Evolutionary conservation across 2,329 filamentous ascomycete species (phyloP), one percentile per base, ranked within the genome.

Genomic region (Alternaria arborescens): DNA sequence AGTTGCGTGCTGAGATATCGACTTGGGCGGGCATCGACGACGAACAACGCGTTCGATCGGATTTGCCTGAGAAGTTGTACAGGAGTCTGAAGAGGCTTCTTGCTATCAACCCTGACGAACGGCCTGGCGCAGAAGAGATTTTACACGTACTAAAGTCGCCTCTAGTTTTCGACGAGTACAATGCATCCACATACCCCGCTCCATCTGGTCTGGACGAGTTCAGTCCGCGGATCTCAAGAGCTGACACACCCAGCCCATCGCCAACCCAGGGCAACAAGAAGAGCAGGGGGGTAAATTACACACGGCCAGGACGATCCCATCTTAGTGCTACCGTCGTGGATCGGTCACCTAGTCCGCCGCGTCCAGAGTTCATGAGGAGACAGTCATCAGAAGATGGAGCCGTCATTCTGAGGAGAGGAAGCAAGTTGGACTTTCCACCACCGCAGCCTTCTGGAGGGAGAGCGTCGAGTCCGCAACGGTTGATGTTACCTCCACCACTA

Each of bases 1-100:
- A 89, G 66, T 84, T 99, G 30, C 88, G 94, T 42, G 90, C 85
- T 3, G 95, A 99, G 77, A 98, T 99, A 58, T 88, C 88, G 11
- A 84, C 86, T 34, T 99, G 95, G 95, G 83, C 88, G 55, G 95
- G 95, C 0, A 97, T 98, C 69, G 88, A 93, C 64, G 90, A 93
- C 61, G 90, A 92, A 68, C 85, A 88, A 34, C 85, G 89, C 36
- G 86, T 90, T 65, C 87, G 94, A 2, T 88, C 91, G 0, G 95
- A 98, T 70, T 82, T 99, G 0, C 95, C 95, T 0, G 86, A 92
- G 5, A 90, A 92, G 76, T 85, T 99, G 0, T 99, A 98, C 78
- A 87, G 88, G 46, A 89, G 97, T 55, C 84, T 99, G 4, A 93
- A 93, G 75, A 88, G 88, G 57, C 83, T 99, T 5, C 85, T 99